phyloP scores from a whole-genome alignment of 345 rosid genomes.

The Toxicodendron radicans region DNA sequence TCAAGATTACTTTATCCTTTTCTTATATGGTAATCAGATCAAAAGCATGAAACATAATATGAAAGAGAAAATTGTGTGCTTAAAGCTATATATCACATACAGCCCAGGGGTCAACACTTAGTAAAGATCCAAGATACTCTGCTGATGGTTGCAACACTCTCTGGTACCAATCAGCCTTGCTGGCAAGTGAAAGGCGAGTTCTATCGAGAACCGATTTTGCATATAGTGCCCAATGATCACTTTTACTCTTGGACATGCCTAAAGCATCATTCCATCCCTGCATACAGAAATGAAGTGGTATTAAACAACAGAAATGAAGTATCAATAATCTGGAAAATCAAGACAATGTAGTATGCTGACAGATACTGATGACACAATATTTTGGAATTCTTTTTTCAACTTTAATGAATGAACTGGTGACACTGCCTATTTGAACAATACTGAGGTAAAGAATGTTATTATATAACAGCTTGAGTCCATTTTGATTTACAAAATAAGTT shows the following conservation, averaged over 20 bases:
- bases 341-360: background rate
- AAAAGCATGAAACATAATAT: background rate
- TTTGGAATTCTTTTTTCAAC: background rate
- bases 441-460: background rate
- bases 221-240: constrained; percentile 78
- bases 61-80: constrained; percentile 5
- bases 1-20: background rate
- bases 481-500: background rate
- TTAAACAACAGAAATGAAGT: background rate
- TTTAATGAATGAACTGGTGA: background rate
- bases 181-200: constrained; percentile 83
- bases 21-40: background rate
- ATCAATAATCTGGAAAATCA: constrained; percentile 13
- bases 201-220: constrained; percentile 96
- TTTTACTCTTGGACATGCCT: constrained; percentile 56
- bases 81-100: constrained; percentile 50
- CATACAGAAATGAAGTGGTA: constrained; percentile 24
- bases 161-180: constrained; percentile 89
- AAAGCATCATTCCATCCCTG: constrained; percentile 89
- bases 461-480: constrained; percentile 3
- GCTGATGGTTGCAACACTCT: constrained; percentile 91
- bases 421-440: background rate
- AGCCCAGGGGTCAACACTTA: constrained; percentile 82
- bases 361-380: background rate
- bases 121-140: constrained; percentile 86